phyloP scores from a whole-genome alignment of 208 protist genomes.

The Hexamita inflata region DNA sequence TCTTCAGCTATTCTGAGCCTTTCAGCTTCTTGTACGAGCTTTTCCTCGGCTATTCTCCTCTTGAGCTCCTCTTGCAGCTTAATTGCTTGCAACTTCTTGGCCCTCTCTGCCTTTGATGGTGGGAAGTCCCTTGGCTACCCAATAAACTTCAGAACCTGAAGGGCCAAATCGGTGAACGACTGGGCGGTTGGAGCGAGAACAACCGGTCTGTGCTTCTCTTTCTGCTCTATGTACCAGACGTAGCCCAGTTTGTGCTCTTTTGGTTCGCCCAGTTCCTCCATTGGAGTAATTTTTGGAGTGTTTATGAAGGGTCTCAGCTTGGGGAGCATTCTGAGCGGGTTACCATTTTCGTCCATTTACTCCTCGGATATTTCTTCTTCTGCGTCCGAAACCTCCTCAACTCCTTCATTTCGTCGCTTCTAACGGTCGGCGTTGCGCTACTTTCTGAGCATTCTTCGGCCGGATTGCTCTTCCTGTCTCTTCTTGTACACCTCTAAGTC shows the following conservation, averaged over 20 bases:
- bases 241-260: too few species aligned
- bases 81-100: neutral
- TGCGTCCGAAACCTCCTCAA: neutral
- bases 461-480: neutral
- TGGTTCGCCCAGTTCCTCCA: too few species aligned
- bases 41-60: neutral
- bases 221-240: too few species aligned
- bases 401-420: neutral
- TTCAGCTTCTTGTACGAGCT: neutral
- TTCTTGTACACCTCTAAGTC: neutral
- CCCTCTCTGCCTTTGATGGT: neutral
- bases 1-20: neutral
- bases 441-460: neutral
- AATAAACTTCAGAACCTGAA: neutral
- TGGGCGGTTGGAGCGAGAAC: neutral
- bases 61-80: neutral
- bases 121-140: neutral
- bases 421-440: neutral
- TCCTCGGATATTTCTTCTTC: neutral
- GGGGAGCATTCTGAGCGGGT: neutral
- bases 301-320: slow-evolving; percentile 15
- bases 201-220: too few species aligned
- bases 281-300: neutral
- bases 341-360: slow-evolving; percentile 19
- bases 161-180: neutral